Evolutionary conservation across 352 stramenopile species (phyloP).

Genomic region (Phytophthora boehmeriae): DNA sequence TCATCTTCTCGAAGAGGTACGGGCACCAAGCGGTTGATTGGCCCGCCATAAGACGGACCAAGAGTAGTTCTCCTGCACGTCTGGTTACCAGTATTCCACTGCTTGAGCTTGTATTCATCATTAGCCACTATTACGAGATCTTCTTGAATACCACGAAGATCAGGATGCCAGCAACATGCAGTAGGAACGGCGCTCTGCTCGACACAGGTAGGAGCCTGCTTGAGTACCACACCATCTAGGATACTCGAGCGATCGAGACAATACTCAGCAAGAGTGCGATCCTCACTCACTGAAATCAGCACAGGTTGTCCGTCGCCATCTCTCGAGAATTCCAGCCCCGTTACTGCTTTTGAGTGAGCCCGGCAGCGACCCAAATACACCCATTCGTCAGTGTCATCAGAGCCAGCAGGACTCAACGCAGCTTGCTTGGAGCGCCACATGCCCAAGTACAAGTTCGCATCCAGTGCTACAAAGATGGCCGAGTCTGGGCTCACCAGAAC

Average conservation of each 20-base stretch:
- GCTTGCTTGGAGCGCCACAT: constrained; percentile 73
- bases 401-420: constrained; percentile 5
- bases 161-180: constrained; percentile 90
- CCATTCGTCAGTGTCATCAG: constrained; percentile 55
- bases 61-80: constrained; percentile 91
- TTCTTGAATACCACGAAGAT: constrained; percentile 78
- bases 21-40: constrained; percentile 82
- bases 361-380: constrained; percentile 84
- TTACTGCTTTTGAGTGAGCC: constrained; percentile 84
- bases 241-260: constrained; percentile 84
- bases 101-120: constrained; percentile 94
- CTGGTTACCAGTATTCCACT: constrained; percentile 92
- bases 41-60: constrained; percentile 89
- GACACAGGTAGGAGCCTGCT: constrained; percentile 66
- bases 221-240: constrained; percentile 86
- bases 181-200: constrained; percentile 89
- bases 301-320: constrained; percentile 72
- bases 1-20: constrained; percentile 52
- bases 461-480: constrained; percentile 78
- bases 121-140: constrained; percentile 91
- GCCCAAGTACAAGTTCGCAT: constrained; percentile 73
- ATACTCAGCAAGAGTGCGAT: constrained; percentile 91
- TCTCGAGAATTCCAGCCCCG: constrained; percentile 87
- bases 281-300: constrained; percentile 88
- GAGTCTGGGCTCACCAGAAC: constrained; percentile 78